Evolutionary conservation across 257 asterid species (phyloP).

Genomic region (Petunia secreta): DNA sequence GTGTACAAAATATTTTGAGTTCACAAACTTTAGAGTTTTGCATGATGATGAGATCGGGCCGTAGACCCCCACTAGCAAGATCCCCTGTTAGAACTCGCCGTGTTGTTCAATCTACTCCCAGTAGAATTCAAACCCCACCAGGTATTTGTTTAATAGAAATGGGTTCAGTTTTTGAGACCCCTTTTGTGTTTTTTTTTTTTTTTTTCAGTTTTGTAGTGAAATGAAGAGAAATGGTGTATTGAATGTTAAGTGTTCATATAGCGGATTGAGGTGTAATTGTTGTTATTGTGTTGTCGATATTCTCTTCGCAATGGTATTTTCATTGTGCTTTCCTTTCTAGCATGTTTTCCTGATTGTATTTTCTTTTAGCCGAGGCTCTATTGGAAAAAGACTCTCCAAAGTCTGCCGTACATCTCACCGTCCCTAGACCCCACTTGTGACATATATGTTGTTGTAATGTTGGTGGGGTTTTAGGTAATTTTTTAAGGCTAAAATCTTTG

Average conservation of each 20-base stretch:
- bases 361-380: no score
- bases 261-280: not conserved
- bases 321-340: no score
- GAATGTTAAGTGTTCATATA: no score
- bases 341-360: no score
- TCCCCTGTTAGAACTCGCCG: slow-evolving; percentile 80
- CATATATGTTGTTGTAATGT: not conserved
- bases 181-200: not conserved
- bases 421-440: not conserved
- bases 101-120: slow-evolving; percentile 53
- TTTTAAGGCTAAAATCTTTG: not conserved
- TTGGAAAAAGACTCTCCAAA: no score
- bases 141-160: slow-evolving; percentile 38
- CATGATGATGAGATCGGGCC: slow-evolving; percentile 69
- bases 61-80: slow-evolving; percentile 87
- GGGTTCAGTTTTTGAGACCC: not conserved
- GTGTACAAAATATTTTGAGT: no score
- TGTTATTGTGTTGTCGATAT: not conserved
- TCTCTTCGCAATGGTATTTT: no score
- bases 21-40: no score
- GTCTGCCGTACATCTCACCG: no score
- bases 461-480: not conserved
- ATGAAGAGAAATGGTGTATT: not conserved
- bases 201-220: not conserved
- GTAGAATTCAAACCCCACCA: slow-evolving; percentile 53